Evolutionary conservation across 106 monocot genomes (phyloP).

Genomic region (Dendrobium nobile): DNA sequence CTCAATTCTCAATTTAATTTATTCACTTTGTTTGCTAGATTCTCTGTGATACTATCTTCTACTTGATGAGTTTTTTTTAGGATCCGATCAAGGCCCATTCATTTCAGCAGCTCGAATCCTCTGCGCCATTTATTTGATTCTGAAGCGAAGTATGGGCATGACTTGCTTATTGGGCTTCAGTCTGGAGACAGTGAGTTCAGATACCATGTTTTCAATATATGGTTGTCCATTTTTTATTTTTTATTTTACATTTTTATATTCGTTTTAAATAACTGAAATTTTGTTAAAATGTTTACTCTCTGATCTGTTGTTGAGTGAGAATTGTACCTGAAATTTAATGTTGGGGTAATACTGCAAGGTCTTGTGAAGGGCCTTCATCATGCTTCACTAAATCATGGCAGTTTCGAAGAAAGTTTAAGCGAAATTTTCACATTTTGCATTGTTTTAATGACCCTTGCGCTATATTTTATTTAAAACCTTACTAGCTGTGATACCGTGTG

Average conservation of each 20-base stretch:
- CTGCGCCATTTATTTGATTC: constrained; percentile 81
- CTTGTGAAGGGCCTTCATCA: too few relatives aligned
- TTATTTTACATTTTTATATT: background rate
- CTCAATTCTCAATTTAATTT: constrained; percentile 45
- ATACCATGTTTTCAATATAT: background rate
- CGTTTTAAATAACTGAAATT: background rate
- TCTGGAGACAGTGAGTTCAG: constrained; percentile 76
- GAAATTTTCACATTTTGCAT: too few relatives aligned
- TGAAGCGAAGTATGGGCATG: constrained; percentile 91
- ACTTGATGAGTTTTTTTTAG: constrained; percentile 21
- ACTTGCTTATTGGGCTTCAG: constrained; percentile 82
- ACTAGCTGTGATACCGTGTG: background rate
- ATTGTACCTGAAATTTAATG: too few relatives aligned
- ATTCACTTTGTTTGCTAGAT: background rate
- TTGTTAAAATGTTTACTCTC: background rate
- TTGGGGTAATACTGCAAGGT: too few relatives aligned
- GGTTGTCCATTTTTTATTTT: background rate
- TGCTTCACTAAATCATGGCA: too few relatives aligned
- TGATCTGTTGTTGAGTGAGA: too few relatives aligned
- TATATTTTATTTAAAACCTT: background rate
- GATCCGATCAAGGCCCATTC: constrained; percentile 86
- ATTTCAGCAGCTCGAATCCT: constrained; percentile 76
- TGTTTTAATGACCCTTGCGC: background rate
- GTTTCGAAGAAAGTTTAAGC: too few relatives aligned
- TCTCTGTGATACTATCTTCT: background rate